phyloP scores from a whole-genome alignment of 2,329 filamentous ascomycete genomes.

The Tolypocladium guangdongense region DNA sequence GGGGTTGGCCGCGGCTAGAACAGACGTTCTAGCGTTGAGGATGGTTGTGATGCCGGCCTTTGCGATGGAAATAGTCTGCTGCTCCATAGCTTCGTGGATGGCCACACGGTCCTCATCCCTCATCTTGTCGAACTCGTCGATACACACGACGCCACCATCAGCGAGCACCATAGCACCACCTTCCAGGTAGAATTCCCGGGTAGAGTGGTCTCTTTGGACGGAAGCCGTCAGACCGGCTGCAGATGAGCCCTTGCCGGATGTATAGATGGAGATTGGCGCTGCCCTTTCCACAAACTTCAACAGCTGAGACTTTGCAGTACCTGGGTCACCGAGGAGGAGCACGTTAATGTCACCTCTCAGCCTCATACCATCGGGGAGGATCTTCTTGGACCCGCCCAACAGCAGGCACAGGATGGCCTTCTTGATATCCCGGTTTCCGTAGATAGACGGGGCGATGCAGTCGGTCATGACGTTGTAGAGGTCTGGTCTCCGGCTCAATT shows the following conservation, averaged over 20 bases:
- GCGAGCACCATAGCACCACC: conserved; percentile 97
- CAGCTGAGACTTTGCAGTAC: conserved; percentile 95
- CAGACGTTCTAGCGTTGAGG: conserved; percentile 88
- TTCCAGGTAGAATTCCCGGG: conserved; percentile 94
- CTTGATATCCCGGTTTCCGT: conserved; percentile 92
- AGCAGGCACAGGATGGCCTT: conserved; percentile 92
- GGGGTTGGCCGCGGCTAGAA: conserved; percentile 90
- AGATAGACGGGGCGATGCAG: conserved; percentile 95
- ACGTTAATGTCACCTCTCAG: conserved; percentile 97
- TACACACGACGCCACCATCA: conserved; percentile 93
- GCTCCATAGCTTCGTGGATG: conserved; percentile 99
- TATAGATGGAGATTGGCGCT: conserved; percentile 95
- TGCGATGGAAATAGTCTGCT: conserved; percentile 97
- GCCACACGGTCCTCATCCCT: conserved; percentile 93
- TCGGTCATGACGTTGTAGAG: conserved; percentile 85
- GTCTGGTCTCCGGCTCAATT: conserved; percentile 82
- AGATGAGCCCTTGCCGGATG: conserved; percentile 94
- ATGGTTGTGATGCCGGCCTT: conserved; percentile 99
- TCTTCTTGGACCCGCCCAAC: conserved; percentile 94
- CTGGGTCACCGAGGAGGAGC: conserved; percentile 87
- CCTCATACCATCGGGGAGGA: conserved; percentile 94
- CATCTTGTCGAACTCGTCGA: conserved; percentile 99
- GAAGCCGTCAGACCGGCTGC: conserved; percentile 95
- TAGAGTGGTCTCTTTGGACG: conserved; percentile 84
- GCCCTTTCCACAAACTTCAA: conserved; percentile 97